Evolutionary conservation across 805 yeast genomes (phyloP).

Genomic region (Zygotorulaspora sp.): DNA sequence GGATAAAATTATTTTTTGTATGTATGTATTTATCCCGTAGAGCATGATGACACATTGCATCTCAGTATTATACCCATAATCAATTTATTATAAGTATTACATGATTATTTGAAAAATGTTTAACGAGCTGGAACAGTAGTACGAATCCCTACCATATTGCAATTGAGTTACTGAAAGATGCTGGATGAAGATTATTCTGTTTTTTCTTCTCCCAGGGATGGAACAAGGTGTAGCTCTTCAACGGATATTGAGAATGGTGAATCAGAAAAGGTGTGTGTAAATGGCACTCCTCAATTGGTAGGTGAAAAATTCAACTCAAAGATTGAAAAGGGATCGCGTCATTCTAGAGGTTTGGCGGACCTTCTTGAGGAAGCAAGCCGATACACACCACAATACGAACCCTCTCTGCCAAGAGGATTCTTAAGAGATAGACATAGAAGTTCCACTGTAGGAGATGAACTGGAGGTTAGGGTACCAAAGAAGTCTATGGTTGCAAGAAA

Average conservation of each 20-base stretch:
- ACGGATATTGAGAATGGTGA: slow-evolving; percentile 3
- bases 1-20: no score
- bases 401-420: slow-evolving; percentile 25
- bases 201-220: slow-evolving; percentile 5
- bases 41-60: no score
- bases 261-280: neutral
- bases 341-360: slow-evolving; percentile 11
- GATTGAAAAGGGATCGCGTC: slow-evolving; percentile 2
- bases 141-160: no score
- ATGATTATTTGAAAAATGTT: no score
- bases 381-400: slow-evolving; percentile 27
- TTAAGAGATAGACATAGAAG: slow-evolving; percentile 16
- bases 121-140: no score
- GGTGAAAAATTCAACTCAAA: neutral
- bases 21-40: neutral
- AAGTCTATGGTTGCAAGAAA: neutral
- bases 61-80: no score
- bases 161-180: neutral
- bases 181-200: slow-evolving; percentile 2
- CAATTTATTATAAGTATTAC: no score
- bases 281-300: neutral
- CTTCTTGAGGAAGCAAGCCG: slow-evolving; percentile 29
- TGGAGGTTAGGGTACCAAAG: slow-evolving; percentile 1
- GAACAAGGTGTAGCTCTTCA: neutral
- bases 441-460: neutral